Conservation (phyloP, 768 basidiomycete genomes). For the Agaricus sinodeliciosus region DNA sequence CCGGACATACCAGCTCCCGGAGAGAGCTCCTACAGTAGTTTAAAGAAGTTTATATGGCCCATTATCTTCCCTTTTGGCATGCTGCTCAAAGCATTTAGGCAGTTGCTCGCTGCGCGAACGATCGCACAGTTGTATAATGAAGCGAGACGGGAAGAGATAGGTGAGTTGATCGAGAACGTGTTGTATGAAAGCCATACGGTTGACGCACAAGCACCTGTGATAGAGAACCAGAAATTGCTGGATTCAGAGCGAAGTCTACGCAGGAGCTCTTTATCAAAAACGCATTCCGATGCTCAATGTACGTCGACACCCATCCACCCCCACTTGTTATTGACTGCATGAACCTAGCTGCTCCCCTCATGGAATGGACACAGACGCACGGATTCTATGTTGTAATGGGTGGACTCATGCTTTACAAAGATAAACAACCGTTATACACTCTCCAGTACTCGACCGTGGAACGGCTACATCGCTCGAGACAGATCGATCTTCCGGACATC, state of each 20-base stretch:
- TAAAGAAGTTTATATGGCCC: constrained; percentile 10
- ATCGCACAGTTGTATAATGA: constrained; percentile 8
- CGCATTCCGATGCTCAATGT: background rate
- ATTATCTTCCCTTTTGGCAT: constrained; percentile 9
- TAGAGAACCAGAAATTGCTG: constrained; percentile 9
- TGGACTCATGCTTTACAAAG: constrained; percentile 8
- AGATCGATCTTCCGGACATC: constrained; percentile 7
- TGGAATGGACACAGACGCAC: constrained; percentile 8
- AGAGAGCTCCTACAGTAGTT: constrained; percentile 5
- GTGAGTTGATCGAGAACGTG: constrained; percentile 1
- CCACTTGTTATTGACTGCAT: background rate
- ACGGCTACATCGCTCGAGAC: constrained; percentile 4
- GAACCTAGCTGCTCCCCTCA: background rate
- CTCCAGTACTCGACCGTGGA: constrained; percentile 11
- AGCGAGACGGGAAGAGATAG: constrained; percentile 8
- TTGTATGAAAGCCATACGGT: background rate
- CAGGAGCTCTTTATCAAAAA: constrained; percentile 2
- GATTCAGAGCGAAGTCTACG: constrained; percentile 5
- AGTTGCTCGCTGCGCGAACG: constrained; percentile 10
- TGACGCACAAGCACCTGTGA: background rate
- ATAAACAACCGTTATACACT: constrained; percentile 9
- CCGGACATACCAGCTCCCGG: constrained; percentile 6
- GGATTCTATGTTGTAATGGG: constrained; percentile 10
- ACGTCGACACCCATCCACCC: background rate
- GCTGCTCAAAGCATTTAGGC: constrained; percentile 10